These are phyloP conservation scores for Setomelanomma holmii DNA, from an alignment of 2,329 filamentous ascomycete genomes.

Conservation along the genomic window DNA sequence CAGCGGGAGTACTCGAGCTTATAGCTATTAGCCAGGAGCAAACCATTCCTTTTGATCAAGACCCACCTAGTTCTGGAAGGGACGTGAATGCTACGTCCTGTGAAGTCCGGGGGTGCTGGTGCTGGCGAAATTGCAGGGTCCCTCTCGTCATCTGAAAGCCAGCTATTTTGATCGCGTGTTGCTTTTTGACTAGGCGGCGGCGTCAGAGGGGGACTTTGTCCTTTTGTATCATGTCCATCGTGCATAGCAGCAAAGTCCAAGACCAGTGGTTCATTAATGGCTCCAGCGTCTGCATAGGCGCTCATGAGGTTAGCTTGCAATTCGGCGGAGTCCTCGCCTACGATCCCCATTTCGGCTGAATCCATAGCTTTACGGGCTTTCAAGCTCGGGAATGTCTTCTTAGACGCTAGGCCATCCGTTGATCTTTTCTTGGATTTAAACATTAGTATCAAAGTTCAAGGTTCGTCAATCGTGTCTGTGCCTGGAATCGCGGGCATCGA, in stretches of 20 bases:
- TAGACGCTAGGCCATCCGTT: slow-evolving; percentile 37
- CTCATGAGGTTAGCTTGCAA: slow-evolving; percentile 39
- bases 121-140: slow-evolving; percentile 26
- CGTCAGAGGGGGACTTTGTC: slow-evolving; percentile 26
- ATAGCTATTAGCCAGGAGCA: slow-evolving; percentile 16
- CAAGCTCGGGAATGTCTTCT: slow-evolving; percentile 24
- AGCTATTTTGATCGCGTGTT: slow-evolving; percentile 20
- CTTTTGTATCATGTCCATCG: slow-evolving; percentile 25
- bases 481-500: slow-evolving; percentile 1
- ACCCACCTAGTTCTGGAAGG: slow-evolving; percentile 46
- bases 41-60: background rate
- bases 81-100: slow-evolving; percentile 46
- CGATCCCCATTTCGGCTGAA: slow-evolving; percentile 32
- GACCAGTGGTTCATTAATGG: slow-evolving; percentile 39
- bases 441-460: slow-evolving; percentile 24
- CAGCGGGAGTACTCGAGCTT: slow-evolving; percentile 30
- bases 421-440: slow-evolving; percentile 44
- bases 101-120: slow-evolving; percentile 44
- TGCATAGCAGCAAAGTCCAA: slow-evolving; percentile 38
- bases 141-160: slow-evolving; percentile 33
- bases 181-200: slow-evolving; percentile 14
- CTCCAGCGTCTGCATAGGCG: slow-evolving; percentile 26
- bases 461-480: slow-evolving; percentile 1
- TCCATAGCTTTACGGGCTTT: slow-evolving; percentile 31
- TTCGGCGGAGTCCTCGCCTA: slow-evolving; percentile 25